These are phyloP conservation scores for Gremmenia infestans DNA, from an alignment of 2,329 filamentous ascomycete species.

Conservation along the genomic window DNA sequence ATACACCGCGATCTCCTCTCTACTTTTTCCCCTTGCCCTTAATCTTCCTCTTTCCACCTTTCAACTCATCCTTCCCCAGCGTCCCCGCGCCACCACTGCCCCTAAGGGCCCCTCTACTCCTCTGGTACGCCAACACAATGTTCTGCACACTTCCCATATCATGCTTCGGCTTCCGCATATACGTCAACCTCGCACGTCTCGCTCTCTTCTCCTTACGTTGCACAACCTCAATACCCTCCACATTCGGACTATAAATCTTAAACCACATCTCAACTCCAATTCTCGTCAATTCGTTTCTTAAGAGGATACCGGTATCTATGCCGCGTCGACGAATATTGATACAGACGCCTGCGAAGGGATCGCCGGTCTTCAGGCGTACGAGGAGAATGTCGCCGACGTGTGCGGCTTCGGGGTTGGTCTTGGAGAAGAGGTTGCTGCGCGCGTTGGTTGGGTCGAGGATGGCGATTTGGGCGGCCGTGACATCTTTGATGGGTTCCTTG, in stretches of 20 bases:
- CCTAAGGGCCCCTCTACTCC: slow-evolving; percentile 43
- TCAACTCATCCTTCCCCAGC: slow-evolving; percentile 15
- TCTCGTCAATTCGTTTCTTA: slow-evolving; percentile 80
- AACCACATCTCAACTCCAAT: slow-evolving; percentile 96
- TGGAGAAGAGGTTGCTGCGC: slow-evolving; percentile 75
- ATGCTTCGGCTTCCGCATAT: slow-evolving; percentile 83
- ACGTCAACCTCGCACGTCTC: slow-evolving; percentile 81
- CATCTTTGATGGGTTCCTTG: slow-evolving; percentile 62
- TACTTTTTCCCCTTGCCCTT: not conserved
- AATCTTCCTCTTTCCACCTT: not conserved
- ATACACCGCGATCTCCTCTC: not conserved
- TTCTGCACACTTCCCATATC: slow-evolving; percentile 83
- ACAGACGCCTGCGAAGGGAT: slow-evolving; percentile 86
- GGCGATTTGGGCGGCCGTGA: slow-evolving; percentile 65
- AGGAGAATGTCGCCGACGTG: slow-evolving; percentile 87
- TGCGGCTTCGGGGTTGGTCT: slow-evolving; percentile 70
- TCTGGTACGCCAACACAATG: slow-evolving; percentile 63
- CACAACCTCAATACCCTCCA: slow-evolving; percentile 89
- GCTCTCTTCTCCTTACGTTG: slow-evolving; percentile 80
- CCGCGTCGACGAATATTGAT: slow-evolving; percentile 84
- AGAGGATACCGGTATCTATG: slow-evolving; percentile 79
- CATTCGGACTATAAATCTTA: slow-evolving; percentile 88
- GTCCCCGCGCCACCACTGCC: slow-evolving; percentile 22
- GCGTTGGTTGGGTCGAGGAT: slow-evolving; percentile 80
- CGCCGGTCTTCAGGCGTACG: slow-evolving; percentile 76